Conservation (phyloP, 2,329 filamentous ascomycete genomes). For the Colletotrichum australisinense region DNA sequence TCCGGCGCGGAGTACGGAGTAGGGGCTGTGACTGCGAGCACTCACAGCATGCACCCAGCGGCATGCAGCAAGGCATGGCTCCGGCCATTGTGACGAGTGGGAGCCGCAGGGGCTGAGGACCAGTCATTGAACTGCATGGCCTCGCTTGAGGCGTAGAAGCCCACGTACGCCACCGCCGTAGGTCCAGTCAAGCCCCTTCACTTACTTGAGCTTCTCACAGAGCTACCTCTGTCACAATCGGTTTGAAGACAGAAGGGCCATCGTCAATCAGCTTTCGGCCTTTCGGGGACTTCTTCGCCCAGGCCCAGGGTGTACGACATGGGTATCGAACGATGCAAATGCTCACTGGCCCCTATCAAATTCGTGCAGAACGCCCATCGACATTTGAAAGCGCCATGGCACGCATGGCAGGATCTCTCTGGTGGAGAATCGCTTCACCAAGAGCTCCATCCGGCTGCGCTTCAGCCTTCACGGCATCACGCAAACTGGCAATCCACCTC, state of each 20-base stretch:
- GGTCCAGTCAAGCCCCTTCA: constrained; percentile 6
- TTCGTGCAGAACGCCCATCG: constrained; percentile 24
- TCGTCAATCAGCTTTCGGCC: constrained; percentile 5
- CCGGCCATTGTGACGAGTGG: constrained; percentile 6
- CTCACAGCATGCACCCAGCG: background rate
- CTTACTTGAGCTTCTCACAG: background rate
- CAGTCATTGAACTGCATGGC: constrained; percentile 22
- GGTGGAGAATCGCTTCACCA: constrained; percentile 29
- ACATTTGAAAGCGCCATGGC: constrained; percentile 22
- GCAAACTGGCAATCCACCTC: constrained; percentile 4
- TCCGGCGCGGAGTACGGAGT: background rate
- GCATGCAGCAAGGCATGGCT: constrained; percentile 25
- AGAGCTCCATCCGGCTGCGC: background rate
- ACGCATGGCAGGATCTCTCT: background rate
- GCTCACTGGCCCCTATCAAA: constrained; percentile 12
- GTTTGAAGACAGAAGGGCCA: background rate
- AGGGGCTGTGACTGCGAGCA: background rate
- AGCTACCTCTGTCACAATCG: background rate
- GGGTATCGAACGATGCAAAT: constrained; percentile 22
- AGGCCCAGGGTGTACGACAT: constrained; percentile 16
- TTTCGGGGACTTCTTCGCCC: constrained; percentile 17
- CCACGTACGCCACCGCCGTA: constrained; percentile 26
- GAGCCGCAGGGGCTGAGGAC: constrained; percentile 20
- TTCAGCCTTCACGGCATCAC: background rate
- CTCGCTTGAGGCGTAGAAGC: constrained; percentile 11